phyloP scores from a whole-genome alignment of 164 flowering plant genomes.

The Hamamelis virginiana region DNA sequence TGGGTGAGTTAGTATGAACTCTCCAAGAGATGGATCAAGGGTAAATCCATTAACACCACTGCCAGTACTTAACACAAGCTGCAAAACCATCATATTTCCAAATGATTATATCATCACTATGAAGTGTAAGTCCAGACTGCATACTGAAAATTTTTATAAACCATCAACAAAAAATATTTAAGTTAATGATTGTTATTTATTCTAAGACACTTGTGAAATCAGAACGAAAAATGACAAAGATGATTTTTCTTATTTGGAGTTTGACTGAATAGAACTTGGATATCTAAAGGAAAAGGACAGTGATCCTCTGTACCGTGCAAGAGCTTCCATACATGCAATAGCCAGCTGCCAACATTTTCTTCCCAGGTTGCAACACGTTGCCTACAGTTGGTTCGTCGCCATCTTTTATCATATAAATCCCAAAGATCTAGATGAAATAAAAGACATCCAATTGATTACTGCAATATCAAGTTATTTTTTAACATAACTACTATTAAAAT shows the following conservation, averaged over 20 bases:
- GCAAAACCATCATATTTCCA: conserved; percentile 21
- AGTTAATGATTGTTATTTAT: neutral
- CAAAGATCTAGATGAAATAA: conserved; percentile 64
- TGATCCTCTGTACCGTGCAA: conserved; percentile 62
- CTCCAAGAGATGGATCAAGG: conserved; percentile 97
- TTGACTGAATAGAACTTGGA: neutral
- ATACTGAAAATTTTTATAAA: neutral
- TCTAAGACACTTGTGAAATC: neutral
- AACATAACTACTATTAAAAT: neutral
- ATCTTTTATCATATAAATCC: conserved; percentile 67
- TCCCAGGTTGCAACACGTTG: conserved; percentile 91
- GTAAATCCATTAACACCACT: conserved; percentile 94
- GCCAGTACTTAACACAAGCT: conserved; percentile 95
- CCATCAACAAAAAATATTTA: neutral
- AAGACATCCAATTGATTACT: conserved; percentile 7
- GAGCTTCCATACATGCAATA: conserved; percentile 99
- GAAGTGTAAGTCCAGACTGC: neutral
- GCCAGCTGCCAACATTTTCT: conserved; percentile 92
- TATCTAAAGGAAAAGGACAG: neutral
- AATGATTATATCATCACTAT: conserved; percentile 3
- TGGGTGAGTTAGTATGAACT: conserved; percentile 97
- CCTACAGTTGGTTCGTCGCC: conserved; percentile 53
- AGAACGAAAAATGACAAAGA: neutral
- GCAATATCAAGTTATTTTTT: conserved; percentile 13
- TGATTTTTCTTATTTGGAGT: too few relatives aligned